phyloP scores from a whole-genome alignment of 441 rosid genomes.

The Lepidium campestre region DNA sequence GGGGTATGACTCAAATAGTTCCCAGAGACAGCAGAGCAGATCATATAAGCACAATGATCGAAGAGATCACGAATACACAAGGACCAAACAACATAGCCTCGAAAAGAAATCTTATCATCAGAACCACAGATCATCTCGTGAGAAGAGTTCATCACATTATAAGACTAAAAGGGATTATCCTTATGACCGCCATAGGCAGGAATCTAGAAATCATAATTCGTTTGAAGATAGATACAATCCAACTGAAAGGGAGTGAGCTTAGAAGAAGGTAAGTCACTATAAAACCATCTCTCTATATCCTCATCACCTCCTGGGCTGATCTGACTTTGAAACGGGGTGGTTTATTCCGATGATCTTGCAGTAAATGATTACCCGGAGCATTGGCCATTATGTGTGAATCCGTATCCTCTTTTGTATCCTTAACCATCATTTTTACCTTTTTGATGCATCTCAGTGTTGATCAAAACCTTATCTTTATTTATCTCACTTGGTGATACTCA shows the following conservation, averaged over 20 bases:
- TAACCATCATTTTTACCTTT: slow-evolving; percentile 24
- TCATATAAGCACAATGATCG: slow-evolving; percentile 31
- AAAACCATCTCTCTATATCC: slow-evolving; percentile 2
- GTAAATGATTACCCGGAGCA: slow-evolving; percentile 55
- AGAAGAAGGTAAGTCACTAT: not conserved
- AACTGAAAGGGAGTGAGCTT: slow-evolving; percentile 33
- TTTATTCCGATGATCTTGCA: slow-evolving; percentile 41
- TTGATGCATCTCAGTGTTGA: not conserved
- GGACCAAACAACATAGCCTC: slow-evolving; percentile 22
- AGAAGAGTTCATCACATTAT: slow-evolving; percentile 27
- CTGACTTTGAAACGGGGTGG: slow-evolving; percentile 8
- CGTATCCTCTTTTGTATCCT: slow-evolving; percentile 98
- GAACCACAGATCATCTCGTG: slow-evolving; percentile 33
- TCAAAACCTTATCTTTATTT: not conserved
- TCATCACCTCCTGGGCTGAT: not conserved
- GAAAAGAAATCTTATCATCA: slow-evolving; percentile 35
- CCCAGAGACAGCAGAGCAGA: slow-evolving; percentile 32
- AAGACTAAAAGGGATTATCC: slow-evolving; percentile 22
- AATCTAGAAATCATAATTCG: slow-evolving; percentile 22
- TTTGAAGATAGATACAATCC: slow-evolving; percentile 88
- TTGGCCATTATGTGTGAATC: slow-evolving; percentile 42
- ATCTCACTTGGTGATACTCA: slow-evolving; percentile 1
- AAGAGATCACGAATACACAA: slow-evolving; percentile 36
- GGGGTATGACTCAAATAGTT: slow-evolving; percentile 38
- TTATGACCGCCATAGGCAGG: slow-evolving; percentile 20